These are phyloP conservation scores for Betula pendula DNA, from an alignment of 306 rosid species.

Conservation along the genomic window DNA sequence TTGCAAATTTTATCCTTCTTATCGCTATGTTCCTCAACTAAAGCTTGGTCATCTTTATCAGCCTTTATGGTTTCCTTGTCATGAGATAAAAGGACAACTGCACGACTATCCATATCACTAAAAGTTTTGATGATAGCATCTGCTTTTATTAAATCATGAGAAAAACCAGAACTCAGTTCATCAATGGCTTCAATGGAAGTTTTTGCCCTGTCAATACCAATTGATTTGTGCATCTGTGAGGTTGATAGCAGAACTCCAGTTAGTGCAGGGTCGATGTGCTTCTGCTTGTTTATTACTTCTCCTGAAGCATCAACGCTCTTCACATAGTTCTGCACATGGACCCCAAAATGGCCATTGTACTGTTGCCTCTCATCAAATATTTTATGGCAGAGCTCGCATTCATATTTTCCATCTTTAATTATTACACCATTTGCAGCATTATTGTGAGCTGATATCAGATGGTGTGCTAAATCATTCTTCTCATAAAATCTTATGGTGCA, in stretches of 20 bases:
- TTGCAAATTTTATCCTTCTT: constrained; percentile 27
- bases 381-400: constrained; percentile 14
- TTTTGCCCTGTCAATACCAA: constrained; percentile 32
- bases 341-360: constrained; percentile 3
- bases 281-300: constrained; percentile 17
- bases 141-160: constrained; percentile 15
- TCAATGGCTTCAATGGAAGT: constrained; percentile 25
- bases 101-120: constrained; percentile 23
- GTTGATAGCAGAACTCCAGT: constrained; percentile 20
- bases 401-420: constrained; percentile 10
- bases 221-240: constrained; percentile 24
- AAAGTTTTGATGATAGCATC: constrained; percentile 26
- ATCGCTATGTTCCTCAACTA: constrained; percentile 31
- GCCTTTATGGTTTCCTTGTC: constrained; percentile 33
- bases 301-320: constrained; percentile 7
- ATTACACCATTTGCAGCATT: constrained; percentile 2
- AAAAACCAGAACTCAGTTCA: constrained; percentile 28
- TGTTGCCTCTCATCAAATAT: constrained; percentile 4
- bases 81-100: constrained; percentile 1
- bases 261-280: constrained; percentile 11
- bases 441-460: not conserved
- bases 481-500: constrained; percentile 6
- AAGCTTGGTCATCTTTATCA: constrained; percentile 32
- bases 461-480: constrained; percentile 17
- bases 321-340: constrained; percentile 6